phyloP scores from a whole-genome alignment of 1,139 yeast species.

The Blastobotrys persicus region DNA sequence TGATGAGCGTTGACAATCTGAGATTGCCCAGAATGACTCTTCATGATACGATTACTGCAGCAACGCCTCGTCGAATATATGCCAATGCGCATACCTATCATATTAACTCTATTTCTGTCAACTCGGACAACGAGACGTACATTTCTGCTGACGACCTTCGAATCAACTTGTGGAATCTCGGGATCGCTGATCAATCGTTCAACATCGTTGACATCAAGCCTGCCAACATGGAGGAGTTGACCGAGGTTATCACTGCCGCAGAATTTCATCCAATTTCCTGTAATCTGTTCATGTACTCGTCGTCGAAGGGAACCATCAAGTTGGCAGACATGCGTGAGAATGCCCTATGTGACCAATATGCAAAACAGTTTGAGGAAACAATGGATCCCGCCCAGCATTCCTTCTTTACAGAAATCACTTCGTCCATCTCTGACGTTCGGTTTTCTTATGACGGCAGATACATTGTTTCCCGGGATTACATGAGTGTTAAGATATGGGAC shows the following conservation, averaged over 20 bases:
- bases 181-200: constrained; percentile 92
- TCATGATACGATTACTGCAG: constrained; percentile 93
- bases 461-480: constrained; percentile 92
- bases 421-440: constrained; percentile 90
- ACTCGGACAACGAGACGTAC: constrained; percentile 95
- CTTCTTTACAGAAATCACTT: constrained; percentile 95
- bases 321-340: constrained; percentile 96
- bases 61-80: constrained; percentile 88
- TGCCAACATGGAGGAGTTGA: constrained; percentile 96
- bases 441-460: constrained; percentile 91
- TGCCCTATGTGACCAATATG: constrained; percentile 88
- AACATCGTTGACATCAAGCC: constrained; percentile 97
- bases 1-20: constrained; percentile 41
- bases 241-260: constrained; percentile 97
- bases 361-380: constrained; percentile 87
- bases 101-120: constrained; percentile 90
- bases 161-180: constrained; percentile 93
- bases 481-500: constrained; percentile 98
- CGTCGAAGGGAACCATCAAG: constrained; percentile 93
- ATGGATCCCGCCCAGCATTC: constrained; percentile 91
- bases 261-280: constrained; percentile 95
- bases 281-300: constrained; percentile 94
- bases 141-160: constrained; percentile 92
- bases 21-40: constrained; percentile 83
- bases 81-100: constrained; percentile 98